phyloP scores from a whole-genome alignment of 495 filamentous ascomycete genomes.

The Talaromyces proteolyticus region DNA sequence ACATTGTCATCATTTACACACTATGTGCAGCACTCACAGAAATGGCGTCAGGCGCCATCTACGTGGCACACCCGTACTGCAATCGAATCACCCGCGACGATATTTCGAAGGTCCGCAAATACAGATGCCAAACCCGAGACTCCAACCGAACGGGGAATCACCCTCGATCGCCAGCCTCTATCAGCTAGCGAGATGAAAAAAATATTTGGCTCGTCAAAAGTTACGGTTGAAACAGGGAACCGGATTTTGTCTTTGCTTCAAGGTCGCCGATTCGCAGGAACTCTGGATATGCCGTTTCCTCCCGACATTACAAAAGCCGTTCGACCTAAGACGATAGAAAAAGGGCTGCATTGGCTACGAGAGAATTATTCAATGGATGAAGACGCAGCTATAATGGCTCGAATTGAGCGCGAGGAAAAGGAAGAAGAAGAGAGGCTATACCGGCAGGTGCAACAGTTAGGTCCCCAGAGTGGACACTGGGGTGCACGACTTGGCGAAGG shows the following conservation, averaged over 20 bases:
- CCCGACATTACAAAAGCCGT: slow-evolving; percentile 35
- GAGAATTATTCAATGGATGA: slow-evolving; percentile 68
- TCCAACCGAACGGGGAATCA: slow-evolving; percentile 3
- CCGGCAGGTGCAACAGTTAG: slow-evolving; percentile 35
- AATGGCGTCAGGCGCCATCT: not conserved
- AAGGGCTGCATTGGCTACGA: slow-evolving; percentile 65
- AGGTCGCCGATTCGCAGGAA: slow-evolving; percentile 67
- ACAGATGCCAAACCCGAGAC: not conserved
- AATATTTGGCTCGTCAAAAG: slow-evolving; percentile 53
- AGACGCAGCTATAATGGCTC: slow-evolving; percentile 54
- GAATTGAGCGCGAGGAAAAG: slow-evolving; percentile 52
- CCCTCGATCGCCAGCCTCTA: slow-evolving; percentile 24
- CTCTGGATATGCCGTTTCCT: slow-evolving; percentile 52
- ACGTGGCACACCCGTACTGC: not conserved
- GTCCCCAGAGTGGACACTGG: slow-evolving; percentile 39
- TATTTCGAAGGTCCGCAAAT: not conserved
- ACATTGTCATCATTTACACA: not conserved
- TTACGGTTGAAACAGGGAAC: slow-evolving; percentile 52
- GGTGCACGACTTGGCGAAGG: slow-evolving; percentile 34
- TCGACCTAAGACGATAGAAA: slow-evolving; percentile 25
- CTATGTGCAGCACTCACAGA: not conserved
- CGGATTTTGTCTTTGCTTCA: slow-evolving; percentile 64
- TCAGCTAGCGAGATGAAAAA: slow-evolving; percentile 46
- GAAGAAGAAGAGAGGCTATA: slow-evolving; percentile 35
- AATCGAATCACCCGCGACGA: not conserved